Percentiles rank a stretch among this genome's conserved stretches.
These are phyloP conservation scores for Cyclostephanos invisitatus DNA, from an alignment of 108 stramenopile species.

Conservation along the genomic window DNA sequence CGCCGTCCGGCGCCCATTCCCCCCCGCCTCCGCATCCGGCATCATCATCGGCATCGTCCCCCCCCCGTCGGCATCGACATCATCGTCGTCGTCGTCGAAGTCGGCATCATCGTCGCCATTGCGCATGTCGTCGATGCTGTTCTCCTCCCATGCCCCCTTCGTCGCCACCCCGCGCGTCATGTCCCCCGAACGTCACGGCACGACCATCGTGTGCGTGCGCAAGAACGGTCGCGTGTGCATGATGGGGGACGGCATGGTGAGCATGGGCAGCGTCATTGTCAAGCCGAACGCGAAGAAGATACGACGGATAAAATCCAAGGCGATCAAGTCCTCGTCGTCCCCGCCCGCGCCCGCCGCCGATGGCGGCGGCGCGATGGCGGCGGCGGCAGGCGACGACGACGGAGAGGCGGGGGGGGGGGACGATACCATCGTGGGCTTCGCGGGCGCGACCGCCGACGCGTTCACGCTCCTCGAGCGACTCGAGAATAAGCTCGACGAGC, in stretches of 20 bases:
- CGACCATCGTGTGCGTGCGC: slow-evolving; percentile 93
- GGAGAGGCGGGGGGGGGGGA: slow-evolving; percentile 48
- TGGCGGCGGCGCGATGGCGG: not conserved
- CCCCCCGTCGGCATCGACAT: not conserved
- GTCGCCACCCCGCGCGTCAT: not conserved
- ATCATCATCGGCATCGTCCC: not conserved
- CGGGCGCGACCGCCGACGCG: slow-evolving; percentile 97
- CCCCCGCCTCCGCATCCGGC: not conserved
- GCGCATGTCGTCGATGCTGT: too few species aligned
- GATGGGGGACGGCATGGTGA: slow-evolving; percentile 99
- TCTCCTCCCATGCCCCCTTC: not conserved
- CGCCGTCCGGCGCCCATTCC: not conserved
- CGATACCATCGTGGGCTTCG: slow-evolving; percentile 93
- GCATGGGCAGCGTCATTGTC: slow-evolving; percentile 88
- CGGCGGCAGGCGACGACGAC: not conserved
- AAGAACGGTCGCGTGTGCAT: slow-evolving; percentile 96
- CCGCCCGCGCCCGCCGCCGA: too few species aligned
- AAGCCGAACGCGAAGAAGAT: slow-evolving; percentile 97
- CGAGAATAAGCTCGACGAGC: slow-evolving; percentile 95
- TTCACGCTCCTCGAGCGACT: slow-evolving; percentile 96
- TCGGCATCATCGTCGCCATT: not conserved
- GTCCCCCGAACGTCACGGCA: slow-evolving; percentile 42
- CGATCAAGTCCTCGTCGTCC: not conserved
- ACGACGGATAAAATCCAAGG: slow-evolving; percentile 72
- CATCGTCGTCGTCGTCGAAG: not conserved